A percentile compares a stretch with the other conserved stretches of the same genome.
These are phyloP conservation scores for Leishmania turanica DNA, from an alignment of 208 protist species.

Conservation along the genomic window DNA sequence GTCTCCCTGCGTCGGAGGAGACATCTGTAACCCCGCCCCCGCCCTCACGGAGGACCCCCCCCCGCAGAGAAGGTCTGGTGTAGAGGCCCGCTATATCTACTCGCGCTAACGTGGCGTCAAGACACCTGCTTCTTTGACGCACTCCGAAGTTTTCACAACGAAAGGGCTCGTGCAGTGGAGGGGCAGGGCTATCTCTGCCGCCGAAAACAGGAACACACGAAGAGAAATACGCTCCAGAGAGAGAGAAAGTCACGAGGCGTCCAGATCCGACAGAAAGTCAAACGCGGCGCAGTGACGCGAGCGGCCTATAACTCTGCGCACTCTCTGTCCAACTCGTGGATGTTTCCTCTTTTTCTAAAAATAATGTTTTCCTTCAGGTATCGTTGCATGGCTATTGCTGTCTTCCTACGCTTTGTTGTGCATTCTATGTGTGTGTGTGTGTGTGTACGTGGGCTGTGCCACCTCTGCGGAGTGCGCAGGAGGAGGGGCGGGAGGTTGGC, in stretches of 20 bases:
- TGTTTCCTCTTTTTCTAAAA: no score
- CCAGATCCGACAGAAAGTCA: neutral
- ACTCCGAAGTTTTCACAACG: neutral
- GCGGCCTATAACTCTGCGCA: no score
- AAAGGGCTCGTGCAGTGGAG: neutral
- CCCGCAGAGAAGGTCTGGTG: neutral
- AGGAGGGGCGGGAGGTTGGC: neutral
- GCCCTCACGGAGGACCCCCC: neutral
- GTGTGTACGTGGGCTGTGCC: neutral
- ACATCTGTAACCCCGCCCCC: neutral
- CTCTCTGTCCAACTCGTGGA: no score
- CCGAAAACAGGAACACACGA: neutral
- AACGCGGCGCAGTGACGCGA: neutral
- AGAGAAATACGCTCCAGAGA: neutral
- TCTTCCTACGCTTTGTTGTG: neutral
- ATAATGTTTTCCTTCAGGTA: neutral
- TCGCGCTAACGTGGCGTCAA: neutral
- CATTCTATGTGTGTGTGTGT: neutral
- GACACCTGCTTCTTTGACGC: neutral
- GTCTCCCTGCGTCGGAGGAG: neutral
- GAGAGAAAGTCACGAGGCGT: neutral
- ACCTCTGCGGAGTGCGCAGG: neutral
- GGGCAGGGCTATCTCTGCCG: neutral
- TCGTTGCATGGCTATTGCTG: neutral
- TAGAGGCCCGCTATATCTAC: neutral